Evolutionary conservation across 2,329 filamentous ascomycete genomes (phyloP), one percentile per base, ranked within the genome.

Genomic region (Colletotrichum musicola): DNA sequence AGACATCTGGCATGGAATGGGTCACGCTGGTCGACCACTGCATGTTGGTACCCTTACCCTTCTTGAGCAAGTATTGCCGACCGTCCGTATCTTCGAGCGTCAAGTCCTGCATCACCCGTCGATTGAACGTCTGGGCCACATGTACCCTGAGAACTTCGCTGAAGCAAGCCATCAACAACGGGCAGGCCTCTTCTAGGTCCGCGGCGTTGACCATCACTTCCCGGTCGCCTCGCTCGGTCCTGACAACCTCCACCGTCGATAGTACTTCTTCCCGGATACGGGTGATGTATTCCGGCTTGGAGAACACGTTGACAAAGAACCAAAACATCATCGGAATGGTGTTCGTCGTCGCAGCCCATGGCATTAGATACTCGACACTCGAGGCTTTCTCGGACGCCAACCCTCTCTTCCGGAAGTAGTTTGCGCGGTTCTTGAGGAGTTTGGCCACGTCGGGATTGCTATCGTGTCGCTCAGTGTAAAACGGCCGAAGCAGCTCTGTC

Each of bases 101-200:
- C 1, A 81, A 83, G 55, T 85, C 83, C 22, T 77, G 71, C 51
- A 78, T 73, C 3, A 84, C 80, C 4, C 76, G 72, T 20, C 84
- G 79, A 18, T 77, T 80, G 6, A 79, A 79, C 2, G 79, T 72
- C 16, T 77, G 74, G 6, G 79, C 78, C 10, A 81, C 76, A 46
- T 76, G 76, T 1, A 83, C 50, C 16, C 84, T 80, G 38, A 85
- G 73, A 0, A 76, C 77, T 71, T 87, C 85, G 51, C 81, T 80
- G 70, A 81, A 84, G 7, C 77, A 77, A 7, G 81, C 80, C 27
- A 80, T 74, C 18, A 86, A 72, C 4, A 84, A 74, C 0, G 82
- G 81, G 62, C 81, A 84, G 1, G 72, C 56, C 7, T 79, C 74
- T 50, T 80, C 77, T 6, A 86, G 72, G 2, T 71, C 71, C 1